Base-by-base conservation (phyloP, 176 grass and related monocot genomes). In the Tuctoria greenei region DNA sequence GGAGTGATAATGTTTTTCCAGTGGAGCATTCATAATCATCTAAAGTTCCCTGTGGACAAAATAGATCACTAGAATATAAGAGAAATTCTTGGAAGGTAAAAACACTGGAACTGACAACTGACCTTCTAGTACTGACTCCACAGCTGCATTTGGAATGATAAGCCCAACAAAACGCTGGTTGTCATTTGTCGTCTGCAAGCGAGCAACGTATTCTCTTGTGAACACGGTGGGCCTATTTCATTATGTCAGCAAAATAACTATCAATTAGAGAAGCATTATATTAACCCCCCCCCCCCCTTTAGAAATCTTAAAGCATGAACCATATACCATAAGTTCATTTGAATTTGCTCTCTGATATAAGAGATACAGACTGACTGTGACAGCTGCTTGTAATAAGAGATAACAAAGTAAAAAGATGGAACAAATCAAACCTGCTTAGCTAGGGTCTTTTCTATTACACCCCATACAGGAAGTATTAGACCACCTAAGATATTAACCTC, bases 401-500 rank as follows among this genome's bases (percentile, higher is more conserved):
- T 58, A 61, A 42, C 17, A 79, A 66, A 16, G 47, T 23, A 24
- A 28, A 62, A 17, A 18, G 39, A 11, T 4, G 26, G 49, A 26
- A 25, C 64, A 46, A 23, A 46, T 1, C 25, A 11, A 74, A 97
- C 93, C 85, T 98, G 95, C 61, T 92, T 94, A 67, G 85, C 79
- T 36, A 98, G 77, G 39, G 87, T 86, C 68, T 90, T 98, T 87
- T 92, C 91, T 55, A 98, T 86, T 50, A 58, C 69, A 50, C 85
- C 82, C 95, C 95, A 98, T 26, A 98, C 82, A 79, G 95, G 95
- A 82, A 98, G 84, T 77, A 98, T 98, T 10, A 94, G 76, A 51
- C 95, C 95, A 42, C 95, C 91, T 77, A 94, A 87, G 79, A 98
- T 65, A 81, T 88, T 88, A 18, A 94, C 90, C 79, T 94, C 91